Evolutionary conservation across 345 rosid species (phyloP), one percentile per base, ranked within the genome.

Genomic region (Balakata baccata): DNA sequence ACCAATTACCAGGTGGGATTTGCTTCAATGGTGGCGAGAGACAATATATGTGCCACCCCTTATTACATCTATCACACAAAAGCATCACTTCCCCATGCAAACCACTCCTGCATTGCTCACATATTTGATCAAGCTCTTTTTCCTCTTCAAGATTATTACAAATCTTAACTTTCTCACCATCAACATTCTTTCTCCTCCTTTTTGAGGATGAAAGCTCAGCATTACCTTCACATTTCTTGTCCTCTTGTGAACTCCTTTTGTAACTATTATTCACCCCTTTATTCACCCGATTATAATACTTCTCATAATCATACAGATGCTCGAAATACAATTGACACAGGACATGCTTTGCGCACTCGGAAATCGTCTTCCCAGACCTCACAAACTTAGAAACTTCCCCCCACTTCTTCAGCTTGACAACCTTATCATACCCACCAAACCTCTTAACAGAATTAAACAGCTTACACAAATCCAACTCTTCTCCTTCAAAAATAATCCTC

Each of bases 31-130:
- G 98, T 0, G 98, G 98, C 4, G 97, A 90, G 49, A 94, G 89
- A 83, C 97, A 94, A 79, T 94, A 88, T n/a, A 87, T 87, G 74
- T 94, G 98, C 97, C 98, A 92, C 25, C 98, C 98, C 80, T 90
- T 94, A 74, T 94, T 88, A 82, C 98, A 94, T 70, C 97, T 86
- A 78, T 94, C 98, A 22, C 98, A 94, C 70, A 94, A 84, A 69
- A 94, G 93, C 98, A 94, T 94, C 79, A 90, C 90, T 72, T 94
- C 95, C 53, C 89, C 98, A 67, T 94, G 98, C 81, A 89, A 84
- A 10, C 89, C 98, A 78, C 97, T 94, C 69, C 75, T 77, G 70
- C 98, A 94, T 71, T 90, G 98, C 76, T 86, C 87, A 78, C 98
- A 94, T 34, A 89, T 87, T 84, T 94, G 97, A 85, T 92, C 95